phyloP scores from a whole-genome alignment of 1,284 basidiomycete genomes.

The Phlebopus sp. region DNA sequence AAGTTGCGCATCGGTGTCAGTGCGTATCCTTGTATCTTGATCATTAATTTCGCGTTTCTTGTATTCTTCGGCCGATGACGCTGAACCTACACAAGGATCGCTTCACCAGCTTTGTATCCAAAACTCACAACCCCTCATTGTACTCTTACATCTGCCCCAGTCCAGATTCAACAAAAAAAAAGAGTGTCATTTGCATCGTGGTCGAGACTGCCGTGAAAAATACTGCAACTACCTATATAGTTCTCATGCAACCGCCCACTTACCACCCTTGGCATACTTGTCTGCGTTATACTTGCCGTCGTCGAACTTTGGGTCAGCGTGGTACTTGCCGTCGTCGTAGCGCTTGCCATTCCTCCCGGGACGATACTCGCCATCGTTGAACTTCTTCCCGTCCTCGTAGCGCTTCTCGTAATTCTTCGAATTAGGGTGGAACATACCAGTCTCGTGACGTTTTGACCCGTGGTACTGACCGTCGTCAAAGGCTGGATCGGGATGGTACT shows the following conservation, averaged over 20 bases:
- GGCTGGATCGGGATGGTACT: conserved; percentile 5
- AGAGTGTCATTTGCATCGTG: conserved; percentile 14
- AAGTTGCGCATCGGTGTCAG: no score
- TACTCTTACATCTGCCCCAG: background rate
- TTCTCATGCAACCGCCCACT: conserved; percentile 4
- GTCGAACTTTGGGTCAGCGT: conserved; percentile 1
- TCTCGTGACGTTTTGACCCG: background rate
- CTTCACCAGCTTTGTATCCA: no score
- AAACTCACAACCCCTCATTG: no score
- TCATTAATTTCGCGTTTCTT: no score
- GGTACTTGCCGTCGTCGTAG: background rate
- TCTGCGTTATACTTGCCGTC: conserved; percentile 5
- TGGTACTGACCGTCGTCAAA: conserved; percentile 4
- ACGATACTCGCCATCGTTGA: conserved; percentile 9
- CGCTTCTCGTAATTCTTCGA: background rate
- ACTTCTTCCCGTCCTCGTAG: background rate
- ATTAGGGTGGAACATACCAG: conserved; percentile 1
- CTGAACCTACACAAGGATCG: no score
- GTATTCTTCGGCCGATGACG: no score
- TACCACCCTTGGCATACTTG: conserved; percentile 1
- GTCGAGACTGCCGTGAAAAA: background rate
- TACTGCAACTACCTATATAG: background rate
- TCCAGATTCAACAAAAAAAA: background rate
- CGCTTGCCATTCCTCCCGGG: background rate
- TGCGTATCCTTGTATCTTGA: no score